Evolutionary conservation across 768 basidiomycete genomes (phyloP).

Genomic region (Sarcomyxa edulis): DNA sequence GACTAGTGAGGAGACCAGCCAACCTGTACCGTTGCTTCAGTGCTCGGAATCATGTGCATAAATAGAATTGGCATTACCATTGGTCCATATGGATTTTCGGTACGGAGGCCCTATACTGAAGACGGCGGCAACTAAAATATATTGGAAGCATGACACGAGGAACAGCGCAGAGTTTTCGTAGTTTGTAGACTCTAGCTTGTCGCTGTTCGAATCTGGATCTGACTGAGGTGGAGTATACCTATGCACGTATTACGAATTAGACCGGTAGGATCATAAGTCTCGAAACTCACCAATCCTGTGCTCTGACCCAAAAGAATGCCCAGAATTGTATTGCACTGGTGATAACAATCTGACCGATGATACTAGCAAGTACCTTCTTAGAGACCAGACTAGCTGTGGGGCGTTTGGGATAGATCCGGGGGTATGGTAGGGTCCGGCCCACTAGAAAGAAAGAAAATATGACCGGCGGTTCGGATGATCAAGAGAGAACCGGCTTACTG

Average conservation of each 20-base stretch:
- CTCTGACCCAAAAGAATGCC: conserved; percentile 85
- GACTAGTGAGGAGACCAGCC: conserved; percentile 76
- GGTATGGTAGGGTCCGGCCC: conserved; percentile 91
- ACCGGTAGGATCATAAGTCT: not conserved
- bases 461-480: not conserved
- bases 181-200: conserved; percentile 78
- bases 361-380: conserved; percentile 89
- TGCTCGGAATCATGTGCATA: not conserved
- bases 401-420: conserved; percentile 79
- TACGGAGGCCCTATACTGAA: conserved; percentile 99
- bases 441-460: conserved; percentile 42
- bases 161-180: conserved; percentile 93
- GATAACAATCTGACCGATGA: conserved; percentile 88
- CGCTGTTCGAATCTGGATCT: conserved; percentile 41
- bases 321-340: conserved; percentile 80
- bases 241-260: not conserved
- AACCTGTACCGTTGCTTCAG: conserved; percentile 37
- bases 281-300: conserved; percentile 68
- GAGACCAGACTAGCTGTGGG: conserved; percentile 96
- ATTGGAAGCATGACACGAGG: conserved; percentile 96
- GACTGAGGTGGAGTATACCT: conserved; percentile 73
- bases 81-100: conserved; percentile 91
- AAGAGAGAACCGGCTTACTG: conserved; percentile 51
- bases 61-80: conserved; percentile 51
- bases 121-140: conserved; percentile 92